Evolutionary conservation across 768 basidiomycete species (phyloP), one percentile per base, ranked within the genome.

Genomic region (Termitomyces sp.): DNA sequence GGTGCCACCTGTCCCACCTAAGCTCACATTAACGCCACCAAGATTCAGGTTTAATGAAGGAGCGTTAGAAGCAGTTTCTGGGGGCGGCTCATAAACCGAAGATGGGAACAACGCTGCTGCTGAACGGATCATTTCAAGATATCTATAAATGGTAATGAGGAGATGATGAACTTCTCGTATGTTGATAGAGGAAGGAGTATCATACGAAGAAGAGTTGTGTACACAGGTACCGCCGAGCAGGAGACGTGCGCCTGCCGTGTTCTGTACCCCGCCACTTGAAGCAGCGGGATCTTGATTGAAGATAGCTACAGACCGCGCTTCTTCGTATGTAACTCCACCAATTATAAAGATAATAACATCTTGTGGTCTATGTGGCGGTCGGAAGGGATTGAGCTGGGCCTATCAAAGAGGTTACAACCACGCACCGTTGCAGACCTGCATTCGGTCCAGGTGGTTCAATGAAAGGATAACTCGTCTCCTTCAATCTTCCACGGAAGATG

Each of bases 281-380:
- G 76, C 71, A 32, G 76, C 69, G 16, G 85, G 76, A 62, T 94
- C 92, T 68, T 94, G 90, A 68, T 98, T 99, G 62, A 96, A 78
- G 49, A 93, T 73, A 6, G 92, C 83, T 13, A 98, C 81, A 0
- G 89, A 81, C 61, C 92, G 80, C 0, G 94, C 93, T 71, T 99
- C 97, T 70, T 93, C 95, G 66, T 97, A 98, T 0, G 97, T 98
- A 30, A 93, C 86, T 0, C 97, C 97, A 30, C 97, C 97, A 58
- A 98, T 85, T 76, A 99, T 88, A 73, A 98, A 99, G 58, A 99
- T 77, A 58, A 99, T 97, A 46, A 98, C 83, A 70, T 98, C 96
- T 64, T 98, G 96, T 9, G 94, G 89, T 64, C 96, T 96, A 66
- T 10, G 22, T 54, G 41, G 11, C n/a, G 2, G 16, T 47, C 9